Evolutionary conservation across 2,329 filamentous ascomycete species (phyloP).

Genomic region (Hymenoscyphus occultus): DNA sequence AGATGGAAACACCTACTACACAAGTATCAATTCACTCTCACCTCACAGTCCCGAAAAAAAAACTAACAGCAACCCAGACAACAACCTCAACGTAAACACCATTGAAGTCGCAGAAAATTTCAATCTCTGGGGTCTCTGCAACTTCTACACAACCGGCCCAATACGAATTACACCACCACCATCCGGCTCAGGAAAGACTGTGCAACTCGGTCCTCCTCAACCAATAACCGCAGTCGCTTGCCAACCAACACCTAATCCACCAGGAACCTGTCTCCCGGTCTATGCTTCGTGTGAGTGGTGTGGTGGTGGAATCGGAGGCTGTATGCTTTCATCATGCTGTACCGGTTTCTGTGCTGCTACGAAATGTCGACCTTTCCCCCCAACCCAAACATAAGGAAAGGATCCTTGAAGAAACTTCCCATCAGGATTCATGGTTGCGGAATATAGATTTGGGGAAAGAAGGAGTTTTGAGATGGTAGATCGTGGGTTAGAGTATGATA

Average conservation of each 20-base stretch:
- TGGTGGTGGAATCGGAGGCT: constrained; percentile 16
- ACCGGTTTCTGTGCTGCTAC: constrained; percentile 30
- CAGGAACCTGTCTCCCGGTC: constrained; percentile 42
- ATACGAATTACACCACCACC: neutral
- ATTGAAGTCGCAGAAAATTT: constrained; percentile 44
- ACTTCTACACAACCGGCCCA: constrained; percentile 41
- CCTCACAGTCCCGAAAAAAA: neutral
- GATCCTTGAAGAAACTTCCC: too few species aligned
- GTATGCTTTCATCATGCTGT: constrained; percentile 20
- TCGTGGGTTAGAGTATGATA: too few species aligned
- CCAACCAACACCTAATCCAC: constrained; percentile 35
- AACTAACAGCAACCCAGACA: constrained; percentile 35
- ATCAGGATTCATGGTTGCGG: too few species aligned
- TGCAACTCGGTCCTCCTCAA: constrained; percentile 46
- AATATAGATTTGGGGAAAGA: too few species aligned
- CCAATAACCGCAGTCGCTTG: constrained; percentile 41
- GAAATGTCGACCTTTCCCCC: constrained; percentile 18
- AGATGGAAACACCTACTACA: constrained; percentile 40
- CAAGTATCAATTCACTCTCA: constrained; percentile 35
- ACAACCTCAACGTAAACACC: constrained; percentile 39
- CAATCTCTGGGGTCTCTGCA: constrained; percentile 43
- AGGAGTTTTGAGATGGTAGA: too few species aligned
- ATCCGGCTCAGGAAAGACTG: constrained; percentile 11
- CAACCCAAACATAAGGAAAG: neutral
- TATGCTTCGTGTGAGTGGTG: constrained; percentile 35